Conservation (phyloP, 352 stramenopile species). For the Pythium oligandrum region DNA sequence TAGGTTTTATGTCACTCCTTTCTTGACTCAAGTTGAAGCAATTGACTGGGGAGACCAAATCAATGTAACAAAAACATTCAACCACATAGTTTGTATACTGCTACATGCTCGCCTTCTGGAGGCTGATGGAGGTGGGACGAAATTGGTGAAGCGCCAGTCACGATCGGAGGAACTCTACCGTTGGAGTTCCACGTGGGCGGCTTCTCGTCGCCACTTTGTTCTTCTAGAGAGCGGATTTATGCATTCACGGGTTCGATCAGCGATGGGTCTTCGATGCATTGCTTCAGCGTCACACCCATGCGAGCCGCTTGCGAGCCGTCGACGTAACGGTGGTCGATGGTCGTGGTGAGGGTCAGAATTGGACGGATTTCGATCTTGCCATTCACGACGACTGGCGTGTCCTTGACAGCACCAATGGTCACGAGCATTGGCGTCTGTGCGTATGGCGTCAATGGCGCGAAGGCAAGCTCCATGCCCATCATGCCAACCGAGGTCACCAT, state of each 20-base stretch:
- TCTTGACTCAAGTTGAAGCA: too few relatives aligned
- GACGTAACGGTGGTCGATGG: conserved; percentile 67
- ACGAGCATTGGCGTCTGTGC: conserved; percentile 63
- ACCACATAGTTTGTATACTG: too few relatives aligned
- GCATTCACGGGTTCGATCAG: conserved; percentile 16
- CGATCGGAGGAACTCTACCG: too few relatives aligned
- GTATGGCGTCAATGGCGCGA: conserved; percentile 59
- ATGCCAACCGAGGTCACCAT: conserved; percentile 73
- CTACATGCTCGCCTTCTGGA: too few relatives aligned
- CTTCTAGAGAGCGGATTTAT: conserved; percentile 7
- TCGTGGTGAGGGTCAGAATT: conserved; percentile 63
- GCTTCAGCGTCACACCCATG: conserved; percentile 50
- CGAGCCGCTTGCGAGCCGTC: conserved; percentile 54
- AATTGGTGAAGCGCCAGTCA: too few relatives aligned
- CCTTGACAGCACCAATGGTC: conserved; percentile 57
- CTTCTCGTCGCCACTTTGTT: too few relatives aligned
- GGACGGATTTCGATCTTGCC: conserved; percentile 51
- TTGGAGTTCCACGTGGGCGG: too few relatives aligned
- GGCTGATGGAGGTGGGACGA: too few relatives aligned
- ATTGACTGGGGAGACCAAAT: too few relatives aligned
- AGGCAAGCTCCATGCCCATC: conserved; percentile 67
- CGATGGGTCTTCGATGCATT: conserved; percentile 42
- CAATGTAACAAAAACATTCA: too few relatives aligned
- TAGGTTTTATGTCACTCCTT: too few relatives aligned
- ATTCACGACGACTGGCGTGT: conserved; percentile 57